phyloP scores from a whole-genome alignment of 805 yeast species.

The Pichia membranifaciens region DNA sequence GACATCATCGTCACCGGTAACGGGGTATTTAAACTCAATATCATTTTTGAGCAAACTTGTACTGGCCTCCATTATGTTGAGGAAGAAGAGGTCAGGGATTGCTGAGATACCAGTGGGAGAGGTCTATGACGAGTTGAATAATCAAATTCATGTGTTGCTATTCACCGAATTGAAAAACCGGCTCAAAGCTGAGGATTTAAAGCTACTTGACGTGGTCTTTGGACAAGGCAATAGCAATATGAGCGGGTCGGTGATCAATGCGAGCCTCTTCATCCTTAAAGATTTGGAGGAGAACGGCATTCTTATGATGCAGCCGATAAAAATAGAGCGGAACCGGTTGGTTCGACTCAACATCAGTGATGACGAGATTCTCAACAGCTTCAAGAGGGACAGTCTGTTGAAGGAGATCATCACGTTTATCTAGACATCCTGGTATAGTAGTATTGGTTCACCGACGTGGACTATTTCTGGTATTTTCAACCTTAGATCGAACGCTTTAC shows the following conservation, averaged over 20 bases:
- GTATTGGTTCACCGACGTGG: slow-evolving; percentile 86
- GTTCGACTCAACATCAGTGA: slow-evolving; percentile 64
- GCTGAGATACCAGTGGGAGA: slow-evolving; percentile 73
- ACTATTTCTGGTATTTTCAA: slow-evolving; percentile 78
- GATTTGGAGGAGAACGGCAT: slow-evolving; percentile 80
- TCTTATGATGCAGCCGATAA: slow-evolving; percentile 57
- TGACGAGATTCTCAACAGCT: slow-evolving; percentile 58
- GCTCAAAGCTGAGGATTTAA: slow-evolving; percentile 22
- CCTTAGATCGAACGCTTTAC: slow-evolving; percentile 84
- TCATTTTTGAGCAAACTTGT: slow-evolving; percentile 69
- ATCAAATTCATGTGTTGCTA: slow-evolving; percentile 23
- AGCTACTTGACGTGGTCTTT: slow-evolving; percentile 24
- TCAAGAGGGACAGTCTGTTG: slow-evolving; percentile 50
- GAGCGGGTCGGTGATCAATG: slow-evolving; percentile 44
- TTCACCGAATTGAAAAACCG: slow-evolving; percentile 27
- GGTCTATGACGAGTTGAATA: slow-evolving; percentile 68
- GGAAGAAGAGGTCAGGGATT: slow-evolving; percentile 59
- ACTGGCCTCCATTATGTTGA: slow-evolving; percentile 58
- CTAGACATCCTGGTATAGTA: slow-evolving; percentile 47
- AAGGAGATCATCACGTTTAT: slow-evolving; percentile 23
- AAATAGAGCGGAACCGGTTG: slow-evolving; percentile 61
- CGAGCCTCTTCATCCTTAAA: slow-evolving; percentile 53
- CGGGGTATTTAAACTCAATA: slow-evolving; percentile 49
- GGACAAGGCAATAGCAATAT: slow-evolving; percentile 14
- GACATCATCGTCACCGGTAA: slow-evolving; percentile 69